Conservation (phyloP, 495 filamentous ascomycete species). For the Penicillium manginii region DNA sequence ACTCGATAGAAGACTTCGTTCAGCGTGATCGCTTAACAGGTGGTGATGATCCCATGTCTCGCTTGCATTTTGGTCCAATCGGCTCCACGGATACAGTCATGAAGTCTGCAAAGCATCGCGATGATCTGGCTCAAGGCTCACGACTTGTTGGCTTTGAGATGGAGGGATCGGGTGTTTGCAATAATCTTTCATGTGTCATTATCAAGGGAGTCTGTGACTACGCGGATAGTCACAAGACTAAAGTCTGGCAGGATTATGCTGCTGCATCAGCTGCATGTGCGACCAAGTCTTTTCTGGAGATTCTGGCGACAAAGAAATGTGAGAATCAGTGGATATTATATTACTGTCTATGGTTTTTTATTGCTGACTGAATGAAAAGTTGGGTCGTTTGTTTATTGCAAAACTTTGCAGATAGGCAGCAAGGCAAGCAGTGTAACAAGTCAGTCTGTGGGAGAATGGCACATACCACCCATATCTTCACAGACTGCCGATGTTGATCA, state of each 20-base stretch:
- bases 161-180: slow-evolving; percentile 30
- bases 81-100: slow-evolving; percentile 34
- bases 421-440: background rate
- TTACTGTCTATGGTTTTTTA: background rate
- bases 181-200: slow-evolving; percentile 36
- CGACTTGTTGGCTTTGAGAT: slow-evolving; percentile 18
- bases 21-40: background rate
- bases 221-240: slow-evolving; percentile 44
- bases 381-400: background rate
- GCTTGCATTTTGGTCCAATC: slow-evolving; percentile 20
- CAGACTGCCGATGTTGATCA: background rate
- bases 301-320: background rate
- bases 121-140: slow-evolving; percentile 20
- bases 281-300: background rate
- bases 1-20: background rate
- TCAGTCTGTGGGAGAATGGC: background rate
- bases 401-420: background rate
- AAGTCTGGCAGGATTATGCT: slow-evolving; percentile 40
- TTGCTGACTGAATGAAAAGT: background rate
- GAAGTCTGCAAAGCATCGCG: slow-evolving; percentile 31
- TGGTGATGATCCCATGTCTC: slow-evolving; percentile 12
- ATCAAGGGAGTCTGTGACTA: slow-evolving; percentile 45
- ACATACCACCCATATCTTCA: background rate
- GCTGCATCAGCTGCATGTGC: slow-evolving; percentile 32
- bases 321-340: background rate